These are phyloP conservation scores for Phytophthora sojae DNA, from an alignment of 352 stramenopile genomes.

Conservation along the genomic window DNA sequence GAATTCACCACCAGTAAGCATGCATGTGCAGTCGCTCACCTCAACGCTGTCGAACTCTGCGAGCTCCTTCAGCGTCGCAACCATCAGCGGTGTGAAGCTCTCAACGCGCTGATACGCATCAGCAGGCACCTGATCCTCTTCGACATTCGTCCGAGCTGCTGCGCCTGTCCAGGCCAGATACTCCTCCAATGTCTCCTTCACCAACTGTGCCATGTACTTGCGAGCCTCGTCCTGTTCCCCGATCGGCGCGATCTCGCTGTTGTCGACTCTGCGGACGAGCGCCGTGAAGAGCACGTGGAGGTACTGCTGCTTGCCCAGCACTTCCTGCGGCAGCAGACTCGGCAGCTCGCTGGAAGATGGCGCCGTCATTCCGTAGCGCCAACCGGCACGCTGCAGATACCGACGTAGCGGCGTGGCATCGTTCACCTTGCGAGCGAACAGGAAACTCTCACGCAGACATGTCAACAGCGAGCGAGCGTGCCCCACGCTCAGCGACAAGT, in stretches of 20 bases:
- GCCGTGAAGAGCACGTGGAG: constrained; percentile 65
- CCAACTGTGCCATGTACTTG: constrained; percentile 71
- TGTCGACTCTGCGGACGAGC: constrained; percentile 42
- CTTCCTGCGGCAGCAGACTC: constrained; percentile 77
- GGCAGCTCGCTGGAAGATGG: constrained; percentile 54
- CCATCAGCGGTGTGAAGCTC: constrained; percentile 63
- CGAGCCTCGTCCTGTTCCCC: constrained; percentile 66
- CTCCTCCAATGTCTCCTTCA: constrained; percentile 68
- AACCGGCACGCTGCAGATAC: constrained; percentile 59
- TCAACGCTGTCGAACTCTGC: constrained; percentile 56
- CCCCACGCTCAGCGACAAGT: constrained; percentile 65
- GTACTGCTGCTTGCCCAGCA: constrained; percentile 81
- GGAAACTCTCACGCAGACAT: constrained; percentile 74
- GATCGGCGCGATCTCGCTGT: constrained; percentile 32
- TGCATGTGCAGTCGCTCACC: constrained; percentile 39
- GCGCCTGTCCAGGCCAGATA: constrained; percentile 71
- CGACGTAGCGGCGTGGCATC: constrained; percentile 62
- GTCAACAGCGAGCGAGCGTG: constrained; percentile 57
- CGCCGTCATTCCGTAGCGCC: constrained; percentile 54
- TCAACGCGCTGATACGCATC: constrained; percentile 66
- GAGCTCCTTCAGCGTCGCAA: constrained; percentile 58
- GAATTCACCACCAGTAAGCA: not conserved
- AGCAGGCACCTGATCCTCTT: constrained; percentile 36
- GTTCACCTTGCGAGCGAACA: constrained; percentile 80
- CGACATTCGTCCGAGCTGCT: constrained; percentile 15